Evolutionary conservation across 148 eudicot species (phyloP), one percentile per base, ranked within the genome.

Genomic region (Polygonum aviculare): DNA sequence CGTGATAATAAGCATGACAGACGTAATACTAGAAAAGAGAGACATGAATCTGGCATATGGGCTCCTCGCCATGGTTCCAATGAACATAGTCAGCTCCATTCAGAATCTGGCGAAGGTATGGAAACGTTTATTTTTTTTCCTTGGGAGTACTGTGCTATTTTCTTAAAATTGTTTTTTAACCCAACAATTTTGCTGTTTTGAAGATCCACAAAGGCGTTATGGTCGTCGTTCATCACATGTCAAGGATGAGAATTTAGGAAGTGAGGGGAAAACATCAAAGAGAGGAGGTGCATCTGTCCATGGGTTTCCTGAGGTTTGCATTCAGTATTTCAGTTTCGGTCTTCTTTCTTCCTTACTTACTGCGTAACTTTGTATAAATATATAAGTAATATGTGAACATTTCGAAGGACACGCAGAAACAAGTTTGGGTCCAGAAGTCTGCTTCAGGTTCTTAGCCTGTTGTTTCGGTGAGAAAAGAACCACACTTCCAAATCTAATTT

Each of bases 391-490:
- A 18, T 33, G 45, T 78, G 21, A 22, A 77, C 31, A 26, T 18
- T 76, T 55, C 55, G 19, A 44, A 67, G 51, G 31, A 45, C 76
- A 12, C 83, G 86, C 90, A 92, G 97, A 93, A 90, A 82, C 98
- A 92, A 79, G 92, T 94, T 72, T 92, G 98, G 98, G 90, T 94
- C 81, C 98, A 94, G 83, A 94, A 94, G 86, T 87, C 98, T 65
- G 87, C 93, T 81, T 86, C 97, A 57, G 98, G 94, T 77, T 86
- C 97, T 59, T 94, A 92, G 86, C 79, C 26, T 33, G 38, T 38
- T 75, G 39, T 11, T 40, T 31, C 15, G 35, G 69, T 39, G 55
- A 44, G 74, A 62, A 12, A 70, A 44, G 74, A 62, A 12, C 38
- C 21, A 33, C 9, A 33, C 33, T 57, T 22, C 14, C 11, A 62